phyloP scores from a whole-genome alignment of 352 stramenopile species.

The Phytophthora multivora region DNA sequence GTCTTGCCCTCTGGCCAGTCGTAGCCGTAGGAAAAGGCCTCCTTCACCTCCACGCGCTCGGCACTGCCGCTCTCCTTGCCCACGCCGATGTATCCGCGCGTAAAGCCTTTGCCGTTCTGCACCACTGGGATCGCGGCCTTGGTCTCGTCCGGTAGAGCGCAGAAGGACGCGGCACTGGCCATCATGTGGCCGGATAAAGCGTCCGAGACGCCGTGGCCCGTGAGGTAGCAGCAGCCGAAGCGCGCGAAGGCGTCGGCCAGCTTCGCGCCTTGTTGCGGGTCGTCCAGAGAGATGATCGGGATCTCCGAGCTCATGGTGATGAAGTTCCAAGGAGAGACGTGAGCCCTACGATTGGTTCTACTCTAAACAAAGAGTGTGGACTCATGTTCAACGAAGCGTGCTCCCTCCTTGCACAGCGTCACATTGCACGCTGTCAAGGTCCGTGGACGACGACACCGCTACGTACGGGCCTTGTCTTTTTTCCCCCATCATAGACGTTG shows the following conservation, averaged over 20 bases:
- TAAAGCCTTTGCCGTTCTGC: conserved; percentile 73
- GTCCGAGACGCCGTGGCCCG: conserved; percentile 60
- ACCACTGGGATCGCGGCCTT: conserved; percentile 68
- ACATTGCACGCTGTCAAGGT: conserved; percentile 8
- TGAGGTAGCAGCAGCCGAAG: conserved; percentile 81
- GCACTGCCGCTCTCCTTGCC: conserved; percentile 79
- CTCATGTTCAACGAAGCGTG: conserved; percentile 5
- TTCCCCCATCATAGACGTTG: conserved; percentile 19
- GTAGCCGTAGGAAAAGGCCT: conserved; percentile 84
- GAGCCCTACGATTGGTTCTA: conserved; percentile 9
- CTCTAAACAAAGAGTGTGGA: conserved; percentile 1
- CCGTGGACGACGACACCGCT: conserved; percentile 9
- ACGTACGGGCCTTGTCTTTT: conserved; percentile 11
- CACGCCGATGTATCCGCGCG: conserved; percentile 79
- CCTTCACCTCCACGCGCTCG: conserved; percentile 83
- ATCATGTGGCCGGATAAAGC: conserved; percentile 58
- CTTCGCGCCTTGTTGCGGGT: conserved; percentile 40
- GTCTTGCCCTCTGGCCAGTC: conserved; percentile 51
- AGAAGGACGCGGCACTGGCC: conserved; percentile 61
- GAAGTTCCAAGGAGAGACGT: not conserved
- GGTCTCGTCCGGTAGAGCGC: conserved; percentile 45
- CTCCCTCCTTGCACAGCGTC: conserved; percentile 10
- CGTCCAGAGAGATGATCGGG: conserved; percentile 63
- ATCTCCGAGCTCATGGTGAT: conserved; percentile 31
- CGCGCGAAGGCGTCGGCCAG: conserved; percentile 66